phyloP scores from a whole-genome alignment of 257 asterid genomes.

The Sherardia arvensis region DNA sequence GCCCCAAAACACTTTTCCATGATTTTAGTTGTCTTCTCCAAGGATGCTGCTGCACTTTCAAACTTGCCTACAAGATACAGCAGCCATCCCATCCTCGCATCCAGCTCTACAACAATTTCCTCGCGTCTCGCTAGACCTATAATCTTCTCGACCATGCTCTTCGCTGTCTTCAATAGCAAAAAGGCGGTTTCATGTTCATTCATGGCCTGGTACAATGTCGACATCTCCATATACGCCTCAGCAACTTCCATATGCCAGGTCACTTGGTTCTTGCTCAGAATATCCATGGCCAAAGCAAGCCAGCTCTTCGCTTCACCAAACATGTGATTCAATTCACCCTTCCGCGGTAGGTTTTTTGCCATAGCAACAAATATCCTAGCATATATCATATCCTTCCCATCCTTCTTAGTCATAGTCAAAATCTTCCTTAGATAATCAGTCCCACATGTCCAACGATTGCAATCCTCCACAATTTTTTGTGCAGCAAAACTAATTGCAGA shows the following conservation, averaged over 20 bases:
- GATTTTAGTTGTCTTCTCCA: constrained; percentile 91
- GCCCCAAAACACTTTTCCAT: constrained; percentile 79
- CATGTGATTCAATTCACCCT: constrained; percentile 32
- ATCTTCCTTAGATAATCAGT: constrained; percentile 56
- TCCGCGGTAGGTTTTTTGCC: constrained; percentile 60
- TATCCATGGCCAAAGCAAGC: constrained; percentile 54
- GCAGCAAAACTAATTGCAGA: too few species aligned
- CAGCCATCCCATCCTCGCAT: constrained; percentile 89
- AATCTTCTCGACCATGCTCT: constrained; percentile 51
- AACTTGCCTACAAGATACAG: constrained; percentile 62
- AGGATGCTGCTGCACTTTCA: constrained; percentile 53
- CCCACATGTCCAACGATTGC: constrained; percentile 69
- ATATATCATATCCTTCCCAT: constrained; percentile 50
- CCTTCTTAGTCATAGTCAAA: constrained; percentile 61
- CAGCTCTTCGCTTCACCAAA: constrained; percentile 65
- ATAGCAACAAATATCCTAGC: constrained; percentile 65
- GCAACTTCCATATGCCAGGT: constrained; percentile 48
- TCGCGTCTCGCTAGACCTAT: constrained; percentile 23
- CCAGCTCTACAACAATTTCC: constrained; percentile 36
- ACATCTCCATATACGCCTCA: constrained; percentile 67
- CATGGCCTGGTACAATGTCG: constrained; percentile 68
- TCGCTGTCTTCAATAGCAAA: constrained; percentile 46
- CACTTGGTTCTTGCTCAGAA: constrained; percentile 57
- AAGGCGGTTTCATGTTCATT: constrained; percentile 75
- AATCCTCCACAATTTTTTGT: too few species aligned